Evolutionary conservation across 495 filamentous ascomycete species (phyloP).

Genomic region (Penicillium parvum): DNA sequence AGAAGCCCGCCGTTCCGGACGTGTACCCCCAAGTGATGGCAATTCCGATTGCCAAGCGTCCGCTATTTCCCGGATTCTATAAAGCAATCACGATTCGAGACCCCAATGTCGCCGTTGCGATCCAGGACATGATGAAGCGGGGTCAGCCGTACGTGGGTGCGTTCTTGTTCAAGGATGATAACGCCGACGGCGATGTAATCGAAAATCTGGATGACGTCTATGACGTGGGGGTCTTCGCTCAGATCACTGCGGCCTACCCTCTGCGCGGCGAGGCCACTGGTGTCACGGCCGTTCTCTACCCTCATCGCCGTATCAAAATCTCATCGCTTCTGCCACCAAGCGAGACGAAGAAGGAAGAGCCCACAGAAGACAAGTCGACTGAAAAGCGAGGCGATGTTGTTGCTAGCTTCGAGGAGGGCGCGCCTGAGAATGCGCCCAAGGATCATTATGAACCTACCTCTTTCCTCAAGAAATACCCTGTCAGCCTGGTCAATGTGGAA

Average conservation of each 20-base stretch:
- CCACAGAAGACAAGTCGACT: conserved; percentile 53
- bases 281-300: conserved; percentile 90
- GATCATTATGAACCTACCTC: conserved; percentile 79
- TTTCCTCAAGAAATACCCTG: conserved; percentile 83
- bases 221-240: conserved; percentile 93
- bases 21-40: conserved; percentile 98
- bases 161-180: conserved; percentile 95
- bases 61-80: conserved; percentile 96
- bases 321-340: conserved; percentile 70
- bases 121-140: conserved; percentile 95
- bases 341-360: conserved; percentile 32
- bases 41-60: conserved; percentile 93
- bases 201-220: conserved; percentile 84
- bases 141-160: conserved; percentile 97
- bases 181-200: conserved; percentile 86
- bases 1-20: conserved; percentile 86
- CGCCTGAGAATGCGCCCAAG: conserved; percentile 40
- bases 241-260: conserved; percentile 92
- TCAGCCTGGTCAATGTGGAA: conserved; percentile 91
- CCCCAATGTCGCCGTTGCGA: conserved; percentile 79
- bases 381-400: conserved; percentile 90
- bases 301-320: conserved; percentile 90
- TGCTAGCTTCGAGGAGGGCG: conserved; percentile 88
- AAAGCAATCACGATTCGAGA: conserved; percentile 96
- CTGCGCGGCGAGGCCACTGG: conserved; percentile 72